A percentile compares a stretch with the other conserved stretches of the same genome.
Evolutionary conservation across 495 filamentous ascomycete species (phyloP).

Genomic region (Penicillium roqueforti): DNA sequence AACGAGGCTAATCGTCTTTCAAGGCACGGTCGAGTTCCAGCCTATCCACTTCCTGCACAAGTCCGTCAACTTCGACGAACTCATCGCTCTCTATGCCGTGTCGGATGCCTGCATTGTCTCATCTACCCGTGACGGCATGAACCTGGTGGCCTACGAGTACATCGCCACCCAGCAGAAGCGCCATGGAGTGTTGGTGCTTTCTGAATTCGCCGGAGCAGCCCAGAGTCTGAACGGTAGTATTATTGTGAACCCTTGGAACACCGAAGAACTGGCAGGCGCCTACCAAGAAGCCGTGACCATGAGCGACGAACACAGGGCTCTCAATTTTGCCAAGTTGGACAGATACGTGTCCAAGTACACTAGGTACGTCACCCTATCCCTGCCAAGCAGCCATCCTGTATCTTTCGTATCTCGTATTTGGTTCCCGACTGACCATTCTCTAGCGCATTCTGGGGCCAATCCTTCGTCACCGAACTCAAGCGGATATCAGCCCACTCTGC

Average conservation of each 20-base stretch:
- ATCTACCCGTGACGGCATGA: conserved; percentile 98
- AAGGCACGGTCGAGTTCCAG: conserved; percentile 91
- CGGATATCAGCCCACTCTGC: conserved; percentile 54
- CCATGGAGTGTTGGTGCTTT: conserved; percentile 87
- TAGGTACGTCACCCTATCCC: conserved; percentile 43
- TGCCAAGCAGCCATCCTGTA: not conserved
- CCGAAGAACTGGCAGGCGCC: conserved; percentile 85
- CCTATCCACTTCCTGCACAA: conserved; percentile 98
- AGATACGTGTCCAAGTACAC: conserved; percentile 97
- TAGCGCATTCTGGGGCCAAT: conserved; percentile 96
- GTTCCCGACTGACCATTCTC: conserved; percentile 1
- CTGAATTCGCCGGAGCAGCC: conserved; percentile 92
- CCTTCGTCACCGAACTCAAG: conserved; percentile 81
- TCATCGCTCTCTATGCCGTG: conserved; percentile 88
- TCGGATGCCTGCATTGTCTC: conserved; percentile 93
- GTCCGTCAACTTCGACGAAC: conserved; percentile 85
- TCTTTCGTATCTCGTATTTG: not conserved
- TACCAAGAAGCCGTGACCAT: conserved; percentile 95
- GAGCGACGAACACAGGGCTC: conserved; percentile 75
- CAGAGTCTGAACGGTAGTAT: conserved; percentile 89
- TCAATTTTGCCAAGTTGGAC: conserved; percentile 85
- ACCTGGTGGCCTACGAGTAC: conserved; percentile 97
- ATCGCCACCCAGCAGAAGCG: conserved; percentile 86
- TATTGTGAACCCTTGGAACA: conserved; percentile 97
- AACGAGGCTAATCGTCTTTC: conserved; percentile 13